Percentiles rank a stretch among this genome's conserved stretches.
These are phyloP conservation scores for Leptographium procerum DNA, from an alignment of 2,329 filamentous ascomycete species.

Conservation along the genomic window DNA sequence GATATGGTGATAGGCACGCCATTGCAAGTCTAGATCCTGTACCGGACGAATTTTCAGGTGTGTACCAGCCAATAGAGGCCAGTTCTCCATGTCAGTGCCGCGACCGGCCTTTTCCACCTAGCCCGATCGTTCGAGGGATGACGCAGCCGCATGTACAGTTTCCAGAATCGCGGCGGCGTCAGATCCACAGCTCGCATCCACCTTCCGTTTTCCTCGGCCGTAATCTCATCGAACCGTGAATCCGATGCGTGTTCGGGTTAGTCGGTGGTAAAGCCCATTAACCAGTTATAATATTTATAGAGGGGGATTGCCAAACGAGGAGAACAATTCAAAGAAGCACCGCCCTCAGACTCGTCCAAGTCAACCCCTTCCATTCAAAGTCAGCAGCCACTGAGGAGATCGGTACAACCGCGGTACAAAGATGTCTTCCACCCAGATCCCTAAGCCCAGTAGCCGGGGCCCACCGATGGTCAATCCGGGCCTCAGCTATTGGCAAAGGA, in stretches of 20 bases:
- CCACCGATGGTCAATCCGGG: slow-evolving; percentile 9
- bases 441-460: neutral
- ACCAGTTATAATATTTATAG: neutral
- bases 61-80: no score
- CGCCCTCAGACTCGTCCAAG: neutral
- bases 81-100: no score
- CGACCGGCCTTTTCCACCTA: no score
- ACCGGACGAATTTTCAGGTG: no score
- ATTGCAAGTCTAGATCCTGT: no score
- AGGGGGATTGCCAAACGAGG: neutral
- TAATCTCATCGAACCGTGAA: neutral
- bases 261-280: neutral
- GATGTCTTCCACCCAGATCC: neutral
- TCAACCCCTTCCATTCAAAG: neutral
- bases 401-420: no score
- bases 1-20: no score
- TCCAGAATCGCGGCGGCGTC: no score
- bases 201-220: neutral
- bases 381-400: no score
- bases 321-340: neutral
- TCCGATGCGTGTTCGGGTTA: neutral
- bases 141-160: no score
- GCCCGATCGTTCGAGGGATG: no score
- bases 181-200: neutral
- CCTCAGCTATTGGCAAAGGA: slow-evolving; percentile 28